These are phyloP conservation scores for Quaeritorhiza haematococci DNA, from an alignment of 371 early-diverging fungal genomes.

Conservation along the genomic window DNA sequence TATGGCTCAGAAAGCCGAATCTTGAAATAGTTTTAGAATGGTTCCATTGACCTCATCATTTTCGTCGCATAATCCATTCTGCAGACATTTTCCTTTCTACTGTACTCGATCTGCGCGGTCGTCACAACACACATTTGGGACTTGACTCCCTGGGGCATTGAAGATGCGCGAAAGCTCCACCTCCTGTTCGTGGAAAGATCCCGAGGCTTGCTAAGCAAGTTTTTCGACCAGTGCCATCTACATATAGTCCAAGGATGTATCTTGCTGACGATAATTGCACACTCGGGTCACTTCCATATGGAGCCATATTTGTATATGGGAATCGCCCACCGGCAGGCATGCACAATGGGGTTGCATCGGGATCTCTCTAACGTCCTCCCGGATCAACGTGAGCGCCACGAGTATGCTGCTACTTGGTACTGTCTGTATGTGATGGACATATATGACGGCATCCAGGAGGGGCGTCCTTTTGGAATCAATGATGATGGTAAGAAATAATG, in stretches of 20 bases:
- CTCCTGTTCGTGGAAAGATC: slow-evolving; percentile 32
- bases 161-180: slow-evolving; percentile 23
- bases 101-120: slow-evolving; percentile 36
- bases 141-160: slow-evolving; percentile 24
- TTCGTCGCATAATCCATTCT: neutral
- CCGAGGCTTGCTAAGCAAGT: slow-evolving; percentile 25
- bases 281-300: too few relatives aligned
- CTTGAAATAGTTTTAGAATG: neutral
- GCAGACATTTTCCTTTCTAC: slow-evolving; percentile 27
- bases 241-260: slow-evolving; percentile 33
- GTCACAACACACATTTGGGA: slow-evolving; percentile 30
- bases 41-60: neutral
- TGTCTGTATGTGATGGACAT: slow-evolving; percentile 34
- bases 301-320: too few relatives aligned
- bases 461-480: slow-evolving; percentile 31
- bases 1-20: neutral
- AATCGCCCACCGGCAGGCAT: slow-evolving; percentile 35
- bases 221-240: slow-evolving; percentile 37
- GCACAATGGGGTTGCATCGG: slow-evolving; percentile 37
- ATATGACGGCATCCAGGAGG: slow-evolving; percentile 31
- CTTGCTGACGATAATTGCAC: slow-evolving; percentile 31
- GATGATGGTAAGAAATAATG: slow-evolving; percentile 36
- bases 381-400: slow-evolving; percentile 20
- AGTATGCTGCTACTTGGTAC: slow-evolving; percentile 34
- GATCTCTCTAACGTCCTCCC: slow-evolving; percentile 29